A percentile compares a stretch with the other conserved stretches of the same genome.
Conservation (phyloP, 495 filamentous ascomycete genomes). For the Astrocystis sublimbata region DNA sequence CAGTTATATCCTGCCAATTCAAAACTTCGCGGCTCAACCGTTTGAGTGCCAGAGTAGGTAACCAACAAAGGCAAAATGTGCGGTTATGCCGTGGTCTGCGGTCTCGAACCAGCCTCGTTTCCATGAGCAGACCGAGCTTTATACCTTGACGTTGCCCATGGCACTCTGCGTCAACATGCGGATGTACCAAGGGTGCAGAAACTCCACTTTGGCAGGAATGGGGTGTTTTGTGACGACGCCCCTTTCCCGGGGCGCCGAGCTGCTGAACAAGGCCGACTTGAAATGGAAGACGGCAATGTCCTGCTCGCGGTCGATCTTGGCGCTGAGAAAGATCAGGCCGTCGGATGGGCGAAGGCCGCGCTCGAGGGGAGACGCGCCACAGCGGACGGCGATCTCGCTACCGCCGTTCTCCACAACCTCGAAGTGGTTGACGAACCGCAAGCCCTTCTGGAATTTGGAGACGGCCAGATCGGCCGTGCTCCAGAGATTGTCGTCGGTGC, state of each 20-base stretch:
- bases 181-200: slow-evolving; percentile 64
- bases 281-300: slow-evolving; percentile 64
- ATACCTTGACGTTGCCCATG: slow-evolving; percentile 22
- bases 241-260: slow-evolving; percentile 32
- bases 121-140: neutral
- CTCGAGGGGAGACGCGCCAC: slow-evolving; percentile 65
- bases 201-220: slow-evolving; percentile 57
- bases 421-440: slow-evolving; percentile 73
- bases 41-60: no score
- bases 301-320: slow-evolving; percentile 58
- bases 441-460: slow-evolving; percentile 61
- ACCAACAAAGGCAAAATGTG: neutral
- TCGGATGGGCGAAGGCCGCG: slow-evolving; percentile 59
- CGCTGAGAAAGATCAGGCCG: slow-evolving; percentile 70
- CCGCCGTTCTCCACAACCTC: slow-evolving; percentile 69
- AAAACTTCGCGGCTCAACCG: no score
- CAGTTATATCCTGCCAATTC: no score
- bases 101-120: neutral
- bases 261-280: slow-evolving; percentile 65
- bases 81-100: neutral
- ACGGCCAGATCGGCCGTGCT: slow-evolving; percentile 51
- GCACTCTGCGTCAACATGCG: slow-evolving; percentile 41
- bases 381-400: slow-evolving; percentile 62
- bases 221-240: slow-evolving; percentile 49
- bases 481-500: slow-evolving; percentile 68